A percentile compares a stretch with the other conserved stretches of the same genome.
Evolutionary conservation across 805 yeast genomes (phyloP).

Genomic region (Kodamaea leandrae): DNA sequence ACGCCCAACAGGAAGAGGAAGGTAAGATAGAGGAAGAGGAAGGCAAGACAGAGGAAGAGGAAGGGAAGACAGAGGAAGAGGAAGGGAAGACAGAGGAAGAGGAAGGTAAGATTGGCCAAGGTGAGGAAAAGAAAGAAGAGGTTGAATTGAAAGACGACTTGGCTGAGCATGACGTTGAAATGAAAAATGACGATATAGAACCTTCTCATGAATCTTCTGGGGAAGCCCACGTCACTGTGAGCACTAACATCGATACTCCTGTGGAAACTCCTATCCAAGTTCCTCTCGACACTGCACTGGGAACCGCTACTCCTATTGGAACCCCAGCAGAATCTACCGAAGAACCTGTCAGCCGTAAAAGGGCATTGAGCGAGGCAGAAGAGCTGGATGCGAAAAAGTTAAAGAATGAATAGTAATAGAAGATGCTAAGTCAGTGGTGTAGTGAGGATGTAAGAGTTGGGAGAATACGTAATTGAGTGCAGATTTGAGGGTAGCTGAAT

Average conservation of each 20-base stretch:
- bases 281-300: no score
- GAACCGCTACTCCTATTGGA: no score
- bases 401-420: background rate
- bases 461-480: no score
- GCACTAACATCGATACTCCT: no score
- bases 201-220: no score
- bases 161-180: background rate
- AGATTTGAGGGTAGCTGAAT: no score
- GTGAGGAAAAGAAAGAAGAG: conserved; percentile 1
- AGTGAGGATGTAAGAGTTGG: no score
- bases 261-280: no score
- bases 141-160: background rate
- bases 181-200: background rate
- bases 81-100: background rate
- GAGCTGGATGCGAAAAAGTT: background rate
- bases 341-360: background rate
- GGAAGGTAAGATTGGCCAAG: conserved; percentile 3
- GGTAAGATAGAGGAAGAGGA: background rate
- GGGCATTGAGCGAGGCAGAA: conserved; percentile 2
- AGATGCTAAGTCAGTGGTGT: no score
- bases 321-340: background rate
- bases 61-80: conserved; percentile 5
- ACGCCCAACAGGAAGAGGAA: conserved; percentile 13
- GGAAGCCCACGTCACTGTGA: no score
- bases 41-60: conserved; percentile 5